Base-by-base conservation (phyloP, 2,329 filamentous ascomycete genomes). In the Fusarium ramigenum region DNA sequence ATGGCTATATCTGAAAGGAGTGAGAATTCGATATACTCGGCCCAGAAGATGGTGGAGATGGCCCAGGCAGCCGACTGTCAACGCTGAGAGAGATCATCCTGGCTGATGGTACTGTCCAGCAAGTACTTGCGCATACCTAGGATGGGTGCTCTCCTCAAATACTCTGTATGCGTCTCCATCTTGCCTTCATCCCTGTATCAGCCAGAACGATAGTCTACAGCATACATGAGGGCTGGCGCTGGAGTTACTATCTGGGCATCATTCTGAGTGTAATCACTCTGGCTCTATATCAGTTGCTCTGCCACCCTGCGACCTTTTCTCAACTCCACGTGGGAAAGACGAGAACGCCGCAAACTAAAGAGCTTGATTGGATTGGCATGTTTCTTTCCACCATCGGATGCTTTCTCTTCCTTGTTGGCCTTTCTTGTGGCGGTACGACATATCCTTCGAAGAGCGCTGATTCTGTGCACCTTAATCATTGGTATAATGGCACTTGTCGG, bases 181-280 rank as follows among this genome's bases (percentile, higher is more conserved):
- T 39, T 7, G 15, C n/a, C 25, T 50, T 23, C 28, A 15, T 23
- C 36, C 39, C 49, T 30, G 7, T 19, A 32, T 19, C 21, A 15
- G 32, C 85, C 6, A 80, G 83, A n/a, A 77, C 79, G 7, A 81
- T 87, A 42, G 83, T 85, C 62, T 63, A 80, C 30, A 80, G 85
- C 54, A 87, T 85, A 2, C 76, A 71, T 8, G 75, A 81, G 7
- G 78, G 80, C 23, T 88, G 86, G 86, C 80, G 87, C 44, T 87
- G 85, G 84, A 83, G 79, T 62, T 89, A 85, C 75, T 87, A 85
- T 71, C 73, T 88, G 8, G 83, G 83, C 63, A 84, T 85, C 71
- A 84, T 86, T 59, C 79, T 85, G 62, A 82, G 80, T 40, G 80
- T 79, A n/a, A 64, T 85, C 28, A 79, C 83, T 16, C 72, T 84